A percentile compares a stretch with the other conserved stretches of the same genome.
Conservation (phyloP, 768 basidiomycete species). For the Tulasnella sp. region DNA sequence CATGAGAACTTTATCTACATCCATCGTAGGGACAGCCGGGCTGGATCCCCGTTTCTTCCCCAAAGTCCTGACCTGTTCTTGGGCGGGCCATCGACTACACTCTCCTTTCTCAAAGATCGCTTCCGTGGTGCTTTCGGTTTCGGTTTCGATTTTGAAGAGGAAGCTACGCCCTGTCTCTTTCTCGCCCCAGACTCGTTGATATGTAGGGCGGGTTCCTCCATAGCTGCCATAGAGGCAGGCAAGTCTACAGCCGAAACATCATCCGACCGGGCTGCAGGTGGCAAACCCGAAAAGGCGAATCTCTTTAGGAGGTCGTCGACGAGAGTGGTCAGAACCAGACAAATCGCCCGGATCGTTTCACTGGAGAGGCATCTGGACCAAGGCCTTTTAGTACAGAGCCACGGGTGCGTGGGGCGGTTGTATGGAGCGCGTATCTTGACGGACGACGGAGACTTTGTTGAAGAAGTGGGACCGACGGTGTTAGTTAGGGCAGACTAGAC, state of each 20-base stretch:
- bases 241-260: not conserved
- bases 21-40: not conserved
- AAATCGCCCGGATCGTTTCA: not conserved
- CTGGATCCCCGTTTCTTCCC: constrained; percentile 12
- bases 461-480: constrained; percentile 41
- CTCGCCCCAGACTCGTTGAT: not conserved
- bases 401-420: not conserved
- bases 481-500: constrained; percentile 44
- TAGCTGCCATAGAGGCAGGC: not conserved
- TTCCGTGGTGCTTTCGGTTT: not conserved
- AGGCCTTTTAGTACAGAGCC: not conserved
- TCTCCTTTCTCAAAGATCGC: not conserved
- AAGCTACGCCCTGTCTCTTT: not conserved
- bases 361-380: not conserved
- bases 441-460: constrained; percentile 3
- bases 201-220: not conserved
- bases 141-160: not conserved
- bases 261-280: not conserved
- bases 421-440: not conserved
- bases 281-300: not conserved
- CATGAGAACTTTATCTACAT: constrained; percentile 26
- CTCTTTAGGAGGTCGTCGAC: not conserved
- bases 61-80: constrained; percentile 22
- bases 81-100: constrained; percentile 25
- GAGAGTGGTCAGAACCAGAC: not conserved